A percentile compares a stretch with the other conserved stretches of the same genome.
These are phyloP conservation scores for Penicillium bovifimosum DNA, from an alignment of 495 filamentous ascomycete genomes.

Conservation along the genomic window DNA sequence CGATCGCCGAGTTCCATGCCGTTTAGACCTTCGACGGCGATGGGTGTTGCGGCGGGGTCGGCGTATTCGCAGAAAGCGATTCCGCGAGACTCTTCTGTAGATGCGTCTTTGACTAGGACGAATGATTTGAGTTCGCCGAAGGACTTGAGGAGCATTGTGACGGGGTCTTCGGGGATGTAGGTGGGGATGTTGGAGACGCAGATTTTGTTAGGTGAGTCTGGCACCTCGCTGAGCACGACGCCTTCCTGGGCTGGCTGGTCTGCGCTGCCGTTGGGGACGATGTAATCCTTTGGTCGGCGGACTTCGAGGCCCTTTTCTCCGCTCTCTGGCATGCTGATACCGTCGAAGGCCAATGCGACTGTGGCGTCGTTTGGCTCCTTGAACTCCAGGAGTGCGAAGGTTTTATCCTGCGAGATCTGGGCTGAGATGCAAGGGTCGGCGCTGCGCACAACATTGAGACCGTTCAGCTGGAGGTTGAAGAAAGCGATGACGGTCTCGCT, in stretches of 20 bases:
- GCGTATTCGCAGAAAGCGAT: conserved; percentile 96
- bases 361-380: conserved; percentile 83
- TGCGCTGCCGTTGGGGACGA: conserved; percentile 76
- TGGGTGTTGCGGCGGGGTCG: conserved; percentile 69
- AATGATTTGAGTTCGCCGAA: conserved; percentile 95
- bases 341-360: conserved; percentile 83
- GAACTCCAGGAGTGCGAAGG: conserved; percentile 88
- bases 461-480: conserved; percentile 95
- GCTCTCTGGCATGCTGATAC: conserved; percentile 77
- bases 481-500: conserved; percentile 72
- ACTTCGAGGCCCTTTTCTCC: conserved; percentile 65
- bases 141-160: conserved; percentile 78
- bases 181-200: conserved; percentile 81
- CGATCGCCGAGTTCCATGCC: conserved; percentile 87
- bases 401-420: conserved; percentile 69
- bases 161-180: conserved; percentile 84
- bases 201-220: conserved; percentile 93
- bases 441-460: conserved; percentile 79
- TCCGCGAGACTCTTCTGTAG: conserved; percentile 82
- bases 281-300: conserved; percentile 93
- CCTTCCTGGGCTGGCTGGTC: conserved; percentile 73
- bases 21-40: conserved; percentile 87
- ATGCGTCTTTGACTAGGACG: conserved; percentile 79
- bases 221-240: conserved; percentile 70
- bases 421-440: conserved; percentile 83